Percentiles rank a stretch among this genome's conserved stretches.
phyloP scores from a whole-genome alignment of 2,329 filamentous ascomycete genomes.

The Botrytis sinoallii region DNA sequence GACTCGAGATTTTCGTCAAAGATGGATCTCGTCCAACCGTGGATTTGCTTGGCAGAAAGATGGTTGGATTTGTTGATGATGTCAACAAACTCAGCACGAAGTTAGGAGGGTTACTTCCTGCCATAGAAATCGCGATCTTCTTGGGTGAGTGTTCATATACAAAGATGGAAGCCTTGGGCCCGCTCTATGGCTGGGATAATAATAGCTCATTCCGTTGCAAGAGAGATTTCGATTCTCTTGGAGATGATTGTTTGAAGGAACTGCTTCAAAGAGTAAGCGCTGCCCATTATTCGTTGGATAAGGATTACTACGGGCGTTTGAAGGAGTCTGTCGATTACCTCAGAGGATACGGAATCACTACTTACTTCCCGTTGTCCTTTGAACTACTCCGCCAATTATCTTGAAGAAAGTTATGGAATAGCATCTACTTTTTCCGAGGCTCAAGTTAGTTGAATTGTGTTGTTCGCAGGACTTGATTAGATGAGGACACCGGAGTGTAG shows the following conservation, averaged over 20 bases:
- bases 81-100: not conserved
- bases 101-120: not conserved
- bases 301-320: not conserved
- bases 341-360: not conserved
- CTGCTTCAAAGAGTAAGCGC: not conserved
- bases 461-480: not conserved
- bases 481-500: not conserved
- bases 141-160: slow-evolving; percentile 2
- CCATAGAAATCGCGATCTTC: not conserved
- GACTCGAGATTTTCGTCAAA: not conserved
- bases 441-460: not conserved
- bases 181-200: not conserved
- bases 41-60: not conserved
- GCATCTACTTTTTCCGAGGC: not conserved
- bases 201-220: not conserved
- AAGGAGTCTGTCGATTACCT: not conserved
- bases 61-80: not conserved
- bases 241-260: not conserved
- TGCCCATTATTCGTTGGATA: not conserved
- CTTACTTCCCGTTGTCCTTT: not conserved
- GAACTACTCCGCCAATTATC: not conserved
- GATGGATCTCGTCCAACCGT: not conserved
- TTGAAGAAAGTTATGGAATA: not conserved
- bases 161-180: not conserved
- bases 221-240: not conserved